phyloP scores from a whole-genome alignment of 306 rosid species.

The Cyclanthera cordifolia region DNA sequence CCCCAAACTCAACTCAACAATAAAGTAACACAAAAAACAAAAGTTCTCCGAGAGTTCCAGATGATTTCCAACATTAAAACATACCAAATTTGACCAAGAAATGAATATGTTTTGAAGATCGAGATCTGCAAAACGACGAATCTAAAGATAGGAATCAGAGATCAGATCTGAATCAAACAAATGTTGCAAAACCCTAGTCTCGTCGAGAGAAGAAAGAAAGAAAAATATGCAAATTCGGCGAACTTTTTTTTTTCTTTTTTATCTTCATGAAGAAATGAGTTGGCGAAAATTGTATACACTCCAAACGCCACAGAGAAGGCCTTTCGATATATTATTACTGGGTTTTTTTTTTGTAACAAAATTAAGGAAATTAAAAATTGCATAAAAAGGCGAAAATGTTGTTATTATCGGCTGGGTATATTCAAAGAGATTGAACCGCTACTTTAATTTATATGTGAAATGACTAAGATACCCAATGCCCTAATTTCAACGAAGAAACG shows the following conservation, averaged over 20 bases:
- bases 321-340: not conserved
- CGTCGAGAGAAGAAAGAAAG: conserved; percentile 14
- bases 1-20: conserved; percentile 15
- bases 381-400: not conserved
- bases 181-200: conserved; percentile 26
- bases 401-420: not conserved
- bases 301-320: not conserved
- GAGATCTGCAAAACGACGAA: conserved; percentile 27
- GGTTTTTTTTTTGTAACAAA: too few species aligned
- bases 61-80: not conserved
- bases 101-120: not conserved
- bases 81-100: conserved; percentile 11
- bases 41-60: not conserved
- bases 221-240: not conserved
- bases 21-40: not conserved
- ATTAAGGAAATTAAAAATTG: not conserved
- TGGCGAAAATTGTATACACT: conserved; percentile 4
- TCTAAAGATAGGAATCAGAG: conserved; percentile 14
- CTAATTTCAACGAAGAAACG: conserved; percentile 1
- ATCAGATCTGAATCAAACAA: conserved; percentile 46
- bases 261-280: conserved; percentile 5
- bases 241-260: not conserved
- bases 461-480: not conserved
- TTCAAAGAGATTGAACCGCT: conserved; percentile 12
- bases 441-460: not conserved